Percentiles rank a stretch among this genome's conserved stretches.
Evolutionary conservation across 805 yeast species (phyloP).

Genomic region (Wickerhamomyces bovis): DNA sequence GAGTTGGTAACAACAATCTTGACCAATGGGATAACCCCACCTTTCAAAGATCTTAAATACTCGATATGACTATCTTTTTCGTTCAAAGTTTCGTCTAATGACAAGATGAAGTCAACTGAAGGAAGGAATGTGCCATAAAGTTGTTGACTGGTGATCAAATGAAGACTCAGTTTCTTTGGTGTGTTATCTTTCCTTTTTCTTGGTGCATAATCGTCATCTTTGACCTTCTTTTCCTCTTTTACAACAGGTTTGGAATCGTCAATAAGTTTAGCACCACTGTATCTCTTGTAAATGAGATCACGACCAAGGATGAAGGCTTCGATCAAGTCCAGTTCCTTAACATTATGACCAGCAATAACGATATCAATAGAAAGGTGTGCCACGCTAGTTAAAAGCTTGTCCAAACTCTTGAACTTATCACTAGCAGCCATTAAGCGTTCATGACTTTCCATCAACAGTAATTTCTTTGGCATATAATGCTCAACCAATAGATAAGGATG

Average conservation of each 20-base stretch:
- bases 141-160: slow-evolving; percentile 42
- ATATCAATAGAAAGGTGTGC: slow-evolving; percentile 25
- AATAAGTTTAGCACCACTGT: not conserved
- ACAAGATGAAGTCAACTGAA: slow-evolving; percentile 34
- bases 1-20: slow-evolving; percentile 41
- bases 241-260: slow-evolving; percentile 13
- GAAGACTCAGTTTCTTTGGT: slow-evolving; percentile 26
- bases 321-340: slow-evolving; percentile 68
- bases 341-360: slow-evolving; percentile 49
- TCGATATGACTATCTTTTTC: slow-evolving; percentile 27
- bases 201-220: slow-evolving; percentile 17
- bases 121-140: slow-evolving; percentile 28
- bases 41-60: slow-evolving; percentile 15
- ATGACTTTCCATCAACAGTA: slow-evolving; percentile 60
- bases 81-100: slow-evolving; percentile 41
- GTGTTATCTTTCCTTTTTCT: slow-evolving; percentile 10
- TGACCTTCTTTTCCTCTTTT: slow-evolving; percentile 25
- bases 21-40: slow-evolving; percentile 35
- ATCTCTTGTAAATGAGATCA: slow-evolving; percentile 41
- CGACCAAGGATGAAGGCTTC: slow-evolving; percentile 80
- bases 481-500: slow-evolving; percentile 72
- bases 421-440: slow-evolving; percentile 46
- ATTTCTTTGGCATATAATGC: slow-evolving; percentile 69
- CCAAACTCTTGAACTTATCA: slow-evolving; percentile 54
- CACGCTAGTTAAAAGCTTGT: slow-evolving; percentile 31